Base-by-base conservation (phyloP, 2,329 filamentous ascomycete genomes). In the Penicillium carneum region DNA sequence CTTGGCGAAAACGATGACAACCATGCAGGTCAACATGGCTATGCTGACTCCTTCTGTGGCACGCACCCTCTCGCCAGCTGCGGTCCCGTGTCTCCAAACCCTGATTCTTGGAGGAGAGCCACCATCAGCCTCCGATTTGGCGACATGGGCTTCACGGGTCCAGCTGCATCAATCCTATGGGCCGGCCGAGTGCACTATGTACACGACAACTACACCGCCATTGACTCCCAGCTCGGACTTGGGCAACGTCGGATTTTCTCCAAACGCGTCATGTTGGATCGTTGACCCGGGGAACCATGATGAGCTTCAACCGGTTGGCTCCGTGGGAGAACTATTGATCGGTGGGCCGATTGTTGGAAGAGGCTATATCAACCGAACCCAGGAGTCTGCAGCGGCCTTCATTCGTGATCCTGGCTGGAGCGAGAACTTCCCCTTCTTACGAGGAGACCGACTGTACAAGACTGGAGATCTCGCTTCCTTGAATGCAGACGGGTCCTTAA, bases 391-490 rank as follows among this genome's bases (percentile, higher is more conserved):
- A 5, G 51, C 31, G 2, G 41, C 51, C 31, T 54, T 54, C 33
- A 46, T 54, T 26, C 14, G 33, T 23, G 31, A 46, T 29, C 51
- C 51, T 9, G 14, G 38, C 41, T 54, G 41, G 51, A 26, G 29
- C 14, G 14, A 34, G 3, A 14, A 18, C 4, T 45, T 54, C 12
- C 51, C 51, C 16, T 45, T 18, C 26, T 16, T 54, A 9, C 14
- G 31, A 23, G 31, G 41, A 12, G 20, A 7, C 18, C 29, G 20
- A 29, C 20, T 54, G 10, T 54, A 46, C 11, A 54, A 74, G 57
- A 77, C 76, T 8, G 76, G 76, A n/a, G 76, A 78, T 60, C 57
- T 78, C 4, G 71, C 71, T 10, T 64, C 61, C 50, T 72, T 73
- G 43, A 68, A 74, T 41, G 57, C 66, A 1, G 71, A 76, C 50